Evolutionary conservation across 1,139 yeast genomes (phyloP), one percentile per base, ranked within the genome.

Genomic region (Trichomonascaceae sp.): DNA sequence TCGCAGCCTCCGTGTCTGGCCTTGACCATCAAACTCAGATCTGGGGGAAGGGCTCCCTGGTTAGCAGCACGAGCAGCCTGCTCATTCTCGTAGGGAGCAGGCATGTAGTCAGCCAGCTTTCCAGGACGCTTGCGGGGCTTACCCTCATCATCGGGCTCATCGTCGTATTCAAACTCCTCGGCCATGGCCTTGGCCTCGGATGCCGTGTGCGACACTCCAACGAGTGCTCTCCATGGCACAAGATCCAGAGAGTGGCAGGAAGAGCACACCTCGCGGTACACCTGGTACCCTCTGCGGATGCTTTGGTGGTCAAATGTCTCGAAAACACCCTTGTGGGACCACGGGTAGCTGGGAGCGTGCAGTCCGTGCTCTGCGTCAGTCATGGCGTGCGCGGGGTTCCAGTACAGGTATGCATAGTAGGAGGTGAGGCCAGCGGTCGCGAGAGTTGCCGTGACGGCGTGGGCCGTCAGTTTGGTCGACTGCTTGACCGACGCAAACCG

Each of bases 41-140:
- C 99, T 44, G 99, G 99, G 44, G 99, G 99, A 48, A 80, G 71
- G 43, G 98, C 96, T 64, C 99, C 98, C 67, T 84, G 96, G 72
- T 89, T 89, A 46, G 95, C 96, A 48, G 98, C 96, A 71, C 98
- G 84, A 35, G 98, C 98, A 46, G 97, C 97, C 68, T 92, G 93
- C 63, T 89, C 98, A 60, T 89, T 89, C 50, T 81, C 85, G 62
- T 89, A 89, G 41, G 99, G 98, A 46, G 80, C 81, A 50, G 93
- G 97, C 52, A 92, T 68, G 65, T 80, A 75, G 65, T 89, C 99
- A 45, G 97, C 87, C 58, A 89, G 74, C 68, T 89, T 92, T 67
- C 99, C 99, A 41, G 93, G 80, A 71, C 98, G 84, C 79, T 80
- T 85, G 69, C 82, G 82, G 63, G 96, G 95, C 62, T 82, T 80